Percentiles rank a stretch among this genome's conserved stretches.
These are phyloP conservation scores for Lichina pygmaea DNA, from an alignment of 495 filamentous ascomycete genomes.

Conservation along the genomic window DNA sequence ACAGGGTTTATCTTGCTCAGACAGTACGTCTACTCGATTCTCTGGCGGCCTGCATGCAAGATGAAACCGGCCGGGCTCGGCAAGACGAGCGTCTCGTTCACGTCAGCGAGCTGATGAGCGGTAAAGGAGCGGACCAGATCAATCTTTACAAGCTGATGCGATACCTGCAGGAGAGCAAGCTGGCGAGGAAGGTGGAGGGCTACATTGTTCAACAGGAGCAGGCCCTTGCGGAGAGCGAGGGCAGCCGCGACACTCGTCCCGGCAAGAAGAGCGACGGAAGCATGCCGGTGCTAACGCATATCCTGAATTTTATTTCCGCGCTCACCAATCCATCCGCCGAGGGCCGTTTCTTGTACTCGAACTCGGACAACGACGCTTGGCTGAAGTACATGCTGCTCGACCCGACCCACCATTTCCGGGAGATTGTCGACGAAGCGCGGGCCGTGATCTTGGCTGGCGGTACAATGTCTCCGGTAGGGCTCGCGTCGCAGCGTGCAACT, in stretches of 20 bases:
- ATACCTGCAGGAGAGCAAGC: slow-evolving; percentile 77
- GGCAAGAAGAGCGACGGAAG: slow-evolving; percentile 4
- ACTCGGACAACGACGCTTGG: slow-evolving; percentile 21
- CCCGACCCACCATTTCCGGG: slow-evolving; percentile 71
- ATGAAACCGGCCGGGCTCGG: slow-evolving; percentile 11
- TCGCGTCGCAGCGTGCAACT: background rate
- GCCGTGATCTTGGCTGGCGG: slow-evolving; percentile 83
- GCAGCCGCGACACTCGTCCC: background rate
- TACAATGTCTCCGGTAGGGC: slow-evolving; percentile 69
- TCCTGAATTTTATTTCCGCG: slow-evolving; percentile 57
- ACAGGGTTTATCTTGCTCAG: slow-evolving; percentile 76
- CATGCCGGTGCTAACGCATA: slow-evolving; percentile 49
- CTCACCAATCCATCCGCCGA: slow-evolving; percentile 75
- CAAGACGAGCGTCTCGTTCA: slow-evolving; percentile 35
- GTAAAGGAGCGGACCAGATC: slow-evolving; percentile 82
- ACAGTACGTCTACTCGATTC: slow-evolving; percentile 57
- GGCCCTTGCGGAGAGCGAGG: slow-evolving; percentile 8
- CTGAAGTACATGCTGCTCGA: slow-evolving; percentile 84
- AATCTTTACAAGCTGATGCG: slow-evolving; percentile 69
- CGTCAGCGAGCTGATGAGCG: slow-evolving; percentile 39
- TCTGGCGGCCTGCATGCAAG: slow-evolving; percentile 36
- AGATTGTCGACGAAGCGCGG: slow-evolving; percentile 62
- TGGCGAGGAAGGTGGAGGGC: slow-evolving; percentile 82
- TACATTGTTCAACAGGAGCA: slow-evolving; percentile 39
- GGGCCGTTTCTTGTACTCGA: slow-evolving; percentile 56